Percentiles rank a stretch among this genome's conserved stretches.
These are phyloP conservation scores for Pilobolus umbonatus DNA, from an alignment of 192 early-diverging fungal species.

Conservation along the genomic window DNA sequence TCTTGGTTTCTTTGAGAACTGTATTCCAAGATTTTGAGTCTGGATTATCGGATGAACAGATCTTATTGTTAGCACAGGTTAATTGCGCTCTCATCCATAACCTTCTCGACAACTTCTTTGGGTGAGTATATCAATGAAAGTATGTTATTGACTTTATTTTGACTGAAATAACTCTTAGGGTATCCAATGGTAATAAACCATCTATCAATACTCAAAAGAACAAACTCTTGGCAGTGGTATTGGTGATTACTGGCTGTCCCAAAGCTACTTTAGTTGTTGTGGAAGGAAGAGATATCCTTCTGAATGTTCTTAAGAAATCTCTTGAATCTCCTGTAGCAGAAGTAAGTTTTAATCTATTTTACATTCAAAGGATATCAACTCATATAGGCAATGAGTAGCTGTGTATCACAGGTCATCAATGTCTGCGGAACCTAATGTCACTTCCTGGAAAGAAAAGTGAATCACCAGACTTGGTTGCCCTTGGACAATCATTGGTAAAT, in stretches of 20 bases:
- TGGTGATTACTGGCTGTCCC: constrained; percentile 34
- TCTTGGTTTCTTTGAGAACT: constrained; percentile 42
- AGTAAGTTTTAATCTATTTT: not conserved
- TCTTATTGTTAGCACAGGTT: constrained; percentile 20
- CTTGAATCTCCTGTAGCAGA: constrained; percentile 11
- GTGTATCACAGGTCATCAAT: constrained; percentile 33
- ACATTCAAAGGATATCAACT: not conserved
- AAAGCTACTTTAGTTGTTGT: constrained; percentile 19
- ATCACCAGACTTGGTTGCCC: constrained; percentile 1
- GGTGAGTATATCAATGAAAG: constrained; percentile 7
- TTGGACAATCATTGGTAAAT: constrained; percentile 30
- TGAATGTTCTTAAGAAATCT: constrained; percentile 16
- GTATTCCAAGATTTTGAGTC: constrained; percentile 37
- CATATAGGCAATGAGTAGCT: constrained; percentile 15
- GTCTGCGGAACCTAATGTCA: constrained; percentile 33
- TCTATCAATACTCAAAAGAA: constrained; percentile 18
- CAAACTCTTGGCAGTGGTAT: constrained; percentile 22
- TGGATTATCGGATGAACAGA: constrained; percentile 14
- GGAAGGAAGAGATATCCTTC: constrained; percentile 4
- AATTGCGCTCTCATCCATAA: constrained; percentile 23
- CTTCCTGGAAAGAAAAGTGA: constrained; percentile 27
- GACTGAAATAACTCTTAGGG: not conserved
- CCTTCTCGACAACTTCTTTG: constrained; percentile 19
- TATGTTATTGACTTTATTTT: not conserved
- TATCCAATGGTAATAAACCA: constrained; percentile 3